A percentile compares a stretch with the other conserved stretches of the same genome.
phyloP scores from a whole-genome alignment of 257 asterid genomes.

The Forsythia suspensa region DNA sequence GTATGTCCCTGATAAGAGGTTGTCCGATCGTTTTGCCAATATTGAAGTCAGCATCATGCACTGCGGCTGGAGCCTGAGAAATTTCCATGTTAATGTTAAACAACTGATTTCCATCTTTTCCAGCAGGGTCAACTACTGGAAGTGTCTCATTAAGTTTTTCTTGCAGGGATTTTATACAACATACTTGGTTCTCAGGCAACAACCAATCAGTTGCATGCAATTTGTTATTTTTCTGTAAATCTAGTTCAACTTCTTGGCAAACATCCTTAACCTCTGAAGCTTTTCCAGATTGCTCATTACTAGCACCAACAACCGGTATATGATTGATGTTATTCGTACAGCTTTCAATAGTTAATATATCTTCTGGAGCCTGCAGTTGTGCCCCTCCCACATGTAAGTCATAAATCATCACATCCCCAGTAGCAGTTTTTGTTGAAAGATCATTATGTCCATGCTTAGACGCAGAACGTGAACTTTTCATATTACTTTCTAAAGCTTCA shows the following conservation, averaged over 20 bases:
- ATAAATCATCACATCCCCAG: constrained; percentile 23
- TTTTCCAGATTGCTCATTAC: constrained; percentile 19
- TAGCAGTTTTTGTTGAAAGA: constrained; percentile 27
- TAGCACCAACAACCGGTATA: constrained; percentile 29
- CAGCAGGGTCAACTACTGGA: constrained; percentile 22
- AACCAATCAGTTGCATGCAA: constrained; percentile 31
- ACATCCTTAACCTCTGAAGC: constrained; percentile 22
- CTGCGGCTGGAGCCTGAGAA: constrained; percentile 16
- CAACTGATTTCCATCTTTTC: constrained; percentile 26
- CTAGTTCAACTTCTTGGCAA: constrained; percentile 28
- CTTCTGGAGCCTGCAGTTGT: constrained; percentile 30
- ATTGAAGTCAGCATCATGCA: constrained; percentile 22
- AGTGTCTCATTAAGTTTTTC: constrained; percentile 28
- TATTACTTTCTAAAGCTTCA: constrained; percentile 24
- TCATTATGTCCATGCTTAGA: constrained; percentile 26
- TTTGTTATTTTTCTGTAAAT: constrained; percentile 15
- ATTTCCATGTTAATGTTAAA: constrained; percentile 25
- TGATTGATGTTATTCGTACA: constrained; percentile 24
- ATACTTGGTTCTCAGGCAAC: constrained; percentile 31
- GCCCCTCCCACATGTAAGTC: constrained; percentile 24
- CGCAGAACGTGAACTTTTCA: constrained; percentile 29
- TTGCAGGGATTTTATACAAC: constrained; percentile 26
- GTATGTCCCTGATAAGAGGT: constrained; percentile 20
- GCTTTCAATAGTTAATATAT: constrained; percentile 24
- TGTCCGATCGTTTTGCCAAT: constrained; percentile 14